Base-by-base conservation (phyloP, 2,329 filamentous ascomycete species). In the Pleoardoris graminearum region DNA sequence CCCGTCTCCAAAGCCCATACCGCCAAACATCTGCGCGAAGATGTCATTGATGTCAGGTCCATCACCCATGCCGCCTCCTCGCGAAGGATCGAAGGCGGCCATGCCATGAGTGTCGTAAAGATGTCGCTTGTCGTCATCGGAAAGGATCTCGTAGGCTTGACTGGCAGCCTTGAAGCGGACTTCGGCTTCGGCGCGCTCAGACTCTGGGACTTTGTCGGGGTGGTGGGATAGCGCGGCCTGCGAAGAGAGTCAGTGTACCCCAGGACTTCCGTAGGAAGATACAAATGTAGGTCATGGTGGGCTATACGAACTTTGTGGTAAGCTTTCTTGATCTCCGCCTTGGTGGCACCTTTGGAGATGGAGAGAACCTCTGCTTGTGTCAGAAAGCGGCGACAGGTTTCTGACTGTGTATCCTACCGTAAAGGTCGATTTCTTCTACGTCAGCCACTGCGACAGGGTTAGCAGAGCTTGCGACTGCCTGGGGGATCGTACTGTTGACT, bases 111-210 rank as follows among this genome's bases (percentile, higher is more conserved):
- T 86, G 70, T 99, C 94, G 79, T 99, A 99, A 57, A 95, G 77
- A 51, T 89, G 83, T 68, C 94, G 88, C 75, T 96, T 97, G 57
- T 97, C 86, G 58, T 97, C 93, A 80, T 99, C 93, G 77, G 85
- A 88, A 50, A 99, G 90, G 71, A 99, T 97, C 72, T 99, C 94
- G 80, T 99, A 99, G 64, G 94, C 94, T 77, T 95, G 88, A 54
- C 89, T 92, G 52, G 96, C 87, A 50, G 86, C 80, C 78, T 99
- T 99, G 85, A 99, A 99, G 70, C 87, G 91, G 69, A 86, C 82
- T 74, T 97, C 94, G 55, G 94, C 91, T 62, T 88, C 89, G 70
- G 86, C 87, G 63, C 93, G 88, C 69, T 92, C 86, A 23, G 89
- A 85, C 75, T 93, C 90, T 63, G 91, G 81, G 51, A 96, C 94